Evolutionary conservation across 2,329 filamentous ascomycete genomes (phyloP).

Genomic region (Mariannaea sp.): DNA sequence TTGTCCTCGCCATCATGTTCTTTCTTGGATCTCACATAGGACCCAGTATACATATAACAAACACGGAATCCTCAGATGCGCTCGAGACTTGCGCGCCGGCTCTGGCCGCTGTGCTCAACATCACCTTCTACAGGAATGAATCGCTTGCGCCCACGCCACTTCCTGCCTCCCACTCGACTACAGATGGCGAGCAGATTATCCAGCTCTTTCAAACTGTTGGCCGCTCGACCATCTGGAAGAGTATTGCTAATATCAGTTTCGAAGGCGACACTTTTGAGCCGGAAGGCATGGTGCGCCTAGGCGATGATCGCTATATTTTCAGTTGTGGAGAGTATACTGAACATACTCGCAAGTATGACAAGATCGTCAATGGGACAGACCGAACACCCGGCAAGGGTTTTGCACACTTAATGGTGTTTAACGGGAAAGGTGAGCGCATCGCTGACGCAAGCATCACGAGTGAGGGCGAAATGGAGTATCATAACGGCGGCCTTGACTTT

Average conservation of each 20-base stretch:
- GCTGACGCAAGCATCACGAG: conserved; percentile 51
- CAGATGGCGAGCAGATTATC: conserved; percentile 45
- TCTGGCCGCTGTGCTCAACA: conserved; percentile 37
- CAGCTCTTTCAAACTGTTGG: conserved; percentile 42
- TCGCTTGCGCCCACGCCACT: conserved; percentile 43
- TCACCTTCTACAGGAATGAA: conserved; percentile 40
- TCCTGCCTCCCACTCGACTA: conserved; percentile 42
- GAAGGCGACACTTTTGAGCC: conserved; percentile 54
- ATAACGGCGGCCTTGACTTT: conserved; percentile 55
- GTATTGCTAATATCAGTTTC: conserved; percentile 48
- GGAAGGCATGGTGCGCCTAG: conserved; percentile 52
- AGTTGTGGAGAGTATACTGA: conserved; percentile 51
- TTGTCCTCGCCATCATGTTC: conserved; percentile 24
- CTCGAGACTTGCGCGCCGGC: conserved; percentile 28
- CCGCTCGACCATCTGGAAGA: conserved; percentile 49
- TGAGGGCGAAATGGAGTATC: conserved; percentile 47
- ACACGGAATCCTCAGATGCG: conserved; percentile 27
- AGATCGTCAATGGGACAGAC: conserved; percentile 58
- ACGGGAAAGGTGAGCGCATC: conserved; percentile 47
- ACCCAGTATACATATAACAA: conserved; percentile 11
- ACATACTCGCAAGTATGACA: conserved; percentile 45
- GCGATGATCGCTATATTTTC: conserved; percentile 50
- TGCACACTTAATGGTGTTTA: conserved; percentile 52
- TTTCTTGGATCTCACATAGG: conserved; percentile 24
- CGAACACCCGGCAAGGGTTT: conserved; percentile 50